phyloP scores from a whole-genome alignment of 2,329 filamentous ascomycete species.

The Pezicula radicicola region DNA sequence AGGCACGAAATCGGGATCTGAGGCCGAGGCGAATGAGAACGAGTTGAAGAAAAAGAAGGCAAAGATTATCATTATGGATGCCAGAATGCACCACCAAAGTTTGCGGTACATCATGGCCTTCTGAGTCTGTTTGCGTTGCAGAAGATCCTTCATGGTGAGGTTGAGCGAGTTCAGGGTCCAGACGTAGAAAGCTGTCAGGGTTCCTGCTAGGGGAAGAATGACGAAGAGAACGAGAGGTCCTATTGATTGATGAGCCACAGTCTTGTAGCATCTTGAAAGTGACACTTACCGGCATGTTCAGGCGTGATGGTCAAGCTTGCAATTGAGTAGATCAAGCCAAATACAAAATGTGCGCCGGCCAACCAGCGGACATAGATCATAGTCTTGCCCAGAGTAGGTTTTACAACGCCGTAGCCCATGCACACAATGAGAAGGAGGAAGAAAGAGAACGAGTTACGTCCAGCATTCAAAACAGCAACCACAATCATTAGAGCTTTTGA shows the following conservation, averaged over 20 bases:
- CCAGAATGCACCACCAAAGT: slow-evolving; percentile 95
- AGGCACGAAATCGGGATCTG: slow-evolving; percentile 86
- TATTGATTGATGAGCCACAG: slow-evolving; percentile 21
- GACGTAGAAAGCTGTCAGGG: slow-evolving; percentile 94
- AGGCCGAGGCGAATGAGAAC: slow-evolving; percentile 84
- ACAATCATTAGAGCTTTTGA: slow-evolving; percentile 85
- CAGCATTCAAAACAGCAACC: slow-evolving; percentile 91
- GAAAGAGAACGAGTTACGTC: slow-evolving; percentile 95
- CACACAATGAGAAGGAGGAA: slow-evolving; percentile 97
- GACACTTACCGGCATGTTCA: slow-evolving; percentile 66
- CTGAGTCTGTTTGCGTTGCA: slow-evolving; percentile 86
- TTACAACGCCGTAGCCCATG: slow-evolving; percentile 99
- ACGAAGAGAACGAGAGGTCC: slow-evolving; percentile 90
- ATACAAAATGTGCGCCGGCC: slow-evolving; percentile 89
- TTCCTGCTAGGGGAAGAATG: slow-evolving; percentile 86
- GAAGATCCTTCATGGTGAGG: slow-evolving; percentile 92
- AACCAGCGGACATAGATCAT: slow-evolving; percentile 94
- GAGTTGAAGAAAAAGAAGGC: slow-evolving; percentile 99
- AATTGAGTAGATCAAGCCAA: slow-evolving; percentile 89
- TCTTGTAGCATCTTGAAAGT: background rate
- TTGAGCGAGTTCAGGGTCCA: slow-evolving; percentile 98
- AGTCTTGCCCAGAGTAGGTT: slow-evolving; percentile 83
- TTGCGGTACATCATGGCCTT: slow-evolving; percentile 98
- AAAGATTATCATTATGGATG: slow-evolving; percentile 92
- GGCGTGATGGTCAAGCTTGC: slow-evolving; percentile 86